Percentiles rank a stretch among this genome's conserved stretches.
phyloP scores from a whole-genome alignment of 2,329 filamentous ascomycete genomes.

The Sphaerulina vaccinii region DNA sequence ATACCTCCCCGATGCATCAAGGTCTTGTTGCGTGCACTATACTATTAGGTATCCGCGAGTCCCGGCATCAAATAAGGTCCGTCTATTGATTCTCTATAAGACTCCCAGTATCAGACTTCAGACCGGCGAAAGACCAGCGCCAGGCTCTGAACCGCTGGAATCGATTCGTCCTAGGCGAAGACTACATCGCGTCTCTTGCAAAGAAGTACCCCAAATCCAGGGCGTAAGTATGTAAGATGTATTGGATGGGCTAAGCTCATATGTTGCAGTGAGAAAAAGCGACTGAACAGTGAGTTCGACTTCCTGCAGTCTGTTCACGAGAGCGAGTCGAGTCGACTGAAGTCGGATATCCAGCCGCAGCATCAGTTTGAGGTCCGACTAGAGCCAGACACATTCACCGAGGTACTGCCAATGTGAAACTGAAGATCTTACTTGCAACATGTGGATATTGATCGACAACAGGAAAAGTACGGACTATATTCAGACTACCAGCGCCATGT shows the following conservation, averaged over 20 bases:
- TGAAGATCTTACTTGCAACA: not conserved
- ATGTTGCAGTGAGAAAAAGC: constrained; percentile 54
- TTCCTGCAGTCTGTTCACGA: constrained; percentile 68
- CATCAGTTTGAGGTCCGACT: constrained; percentile 69
- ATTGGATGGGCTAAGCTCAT: not conserved
- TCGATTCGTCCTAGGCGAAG: constrained; percentile 65
- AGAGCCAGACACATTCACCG: constrained; percentile 67
- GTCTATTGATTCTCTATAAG: constrained; percentile 36
- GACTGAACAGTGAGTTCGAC: constrained; percentile 66
- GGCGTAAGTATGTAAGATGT: constrained; percentile 48
- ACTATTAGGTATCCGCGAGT: constrained; percentile 57
- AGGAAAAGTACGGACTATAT: constrained; percentile 70
- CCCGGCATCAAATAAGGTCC: not conserved
- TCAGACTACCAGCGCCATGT: constrained; percentile 73
- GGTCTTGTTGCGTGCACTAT: constrained; percentile 90
- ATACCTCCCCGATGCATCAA: constrained; percentile 74
- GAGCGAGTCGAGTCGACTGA: constrained; percentile 57
- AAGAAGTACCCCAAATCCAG: constrained; percentile 66
- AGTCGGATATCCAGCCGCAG: constrained; percentile 53
- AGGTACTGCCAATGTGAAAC: not conserved
- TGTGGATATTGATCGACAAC: not conserved
- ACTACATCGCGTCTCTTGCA: constrained; percentile 64
- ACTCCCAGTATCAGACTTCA: constrained; percentile 64
- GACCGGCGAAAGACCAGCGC: constrained; percentile 68
- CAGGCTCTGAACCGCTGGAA: constrained; percentile 77